Conservation (phyloP, 1,284 basidiomycete genomes). For the Cutaneotrichosporon sp. region DNA sequence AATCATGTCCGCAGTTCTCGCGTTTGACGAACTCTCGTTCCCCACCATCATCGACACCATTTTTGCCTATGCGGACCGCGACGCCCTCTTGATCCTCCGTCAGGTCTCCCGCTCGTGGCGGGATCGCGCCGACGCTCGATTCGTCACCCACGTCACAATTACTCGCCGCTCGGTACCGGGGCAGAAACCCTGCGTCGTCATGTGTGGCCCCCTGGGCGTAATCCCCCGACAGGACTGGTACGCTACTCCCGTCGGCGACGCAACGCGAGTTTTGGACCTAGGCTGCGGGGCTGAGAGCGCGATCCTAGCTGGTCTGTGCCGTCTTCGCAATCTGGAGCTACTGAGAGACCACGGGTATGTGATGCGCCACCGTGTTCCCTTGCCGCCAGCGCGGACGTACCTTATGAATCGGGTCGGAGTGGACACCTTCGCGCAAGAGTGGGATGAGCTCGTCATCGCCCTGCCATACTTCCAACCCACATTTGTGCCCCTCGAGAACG, state of each 20-base stretch:
- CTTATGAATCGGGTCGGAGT: constrained; percentile 1
- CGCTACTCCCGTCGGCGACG: not conserved
- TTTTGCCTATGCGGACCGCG: not conserved
- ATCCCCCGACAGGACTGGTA: not conserved
- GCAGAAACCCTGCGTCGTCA: not conserved
- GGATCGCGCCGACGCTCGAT: not conserved
- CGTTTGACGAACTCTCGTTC: not conserved
- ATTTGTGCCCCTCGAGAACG: constrained; percentile 1
- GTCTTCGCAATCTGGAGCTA: not conserved
- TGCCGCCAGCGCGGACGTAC: not conserved
- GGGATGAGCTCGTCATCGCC: not conserved
- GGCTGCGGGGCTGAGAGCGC: not conserved
- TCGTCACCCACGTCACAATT: not conserved
- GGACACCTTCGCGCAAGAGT: not conserved
- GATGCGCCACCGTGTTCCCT: not conserved
- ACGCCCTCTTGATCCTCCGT: not conserved
- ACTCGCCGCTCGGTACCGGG: not conserved
- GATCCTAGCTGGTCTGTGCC: not conserved
- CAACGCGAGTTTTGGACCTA: not conserved
- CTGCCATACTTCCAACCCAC: not conserved
- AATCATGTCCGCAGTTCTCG: not conserved
- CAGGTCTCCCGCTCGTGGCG: not conserved
- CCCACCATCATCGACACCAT: not conserved
- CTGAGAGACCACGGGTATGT: not conserved
- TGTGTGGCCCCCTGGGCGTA: not conserved